phyloP scores from a whole-genome alignment of 129 eudicot genomes.

The Oenanthe sinensis region DNA sequence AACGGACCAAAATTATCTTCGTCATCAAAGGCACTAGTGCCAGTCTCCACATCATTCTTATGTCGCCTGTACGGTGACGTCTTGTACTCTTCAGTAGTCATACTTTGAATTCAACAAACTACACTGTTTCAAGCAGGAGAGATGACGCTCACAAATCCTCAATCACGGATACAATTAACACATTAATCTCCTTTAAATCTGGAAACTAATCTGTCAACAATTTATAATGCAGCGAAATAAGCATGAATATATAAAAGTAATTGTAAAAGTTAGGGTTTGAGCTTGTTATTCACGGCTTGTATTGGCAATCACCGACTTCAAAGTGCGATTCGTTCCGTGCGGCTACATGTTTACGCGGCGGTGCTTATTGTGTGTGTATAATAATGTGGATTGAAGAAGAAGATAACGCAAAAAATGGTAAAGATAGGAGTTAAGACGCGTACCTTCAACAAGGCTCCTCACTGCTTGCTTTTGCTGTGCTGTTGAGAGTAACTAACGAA shows the following conservation, averaged over 20 bases:
- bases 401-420: not conserved
- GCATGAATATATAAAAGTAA: not conserved
- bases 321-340: not conserved
- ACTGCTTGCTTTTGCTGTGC: no score
- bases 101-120: slow-evolving; percentile 10
- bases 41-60: slow-evolving; percentile 46
- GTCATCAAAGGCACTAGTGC: slow-evolving; percentile 28
- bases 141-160: slow-evolving; percentile 41
- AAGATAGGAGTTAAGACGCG: not conserved
- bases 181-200: not conserved
- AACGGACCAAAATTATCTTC: slow-evolving; percentile 44
- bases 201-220: not conserved
- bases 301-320: not conserved
- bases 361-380: not conserved
- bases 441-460: not conserved
- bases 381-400: not conserved
- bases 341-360: not conserved
- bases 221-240: not conserved
- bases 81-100: slow-evolving; percentile 25
- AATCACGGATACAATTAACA: slow-evolving; percentile 1
- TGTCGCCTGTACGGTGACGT: slow-evolving; percentile 49
- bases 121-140: slow-evolving; percentile 65
- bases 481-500: no score
- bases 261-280: not conserved
- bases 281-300: not conserved